Conservation (phyloP, 1,284 basidiomycete species). For the Gastroboletus turbinatus region DNA sequence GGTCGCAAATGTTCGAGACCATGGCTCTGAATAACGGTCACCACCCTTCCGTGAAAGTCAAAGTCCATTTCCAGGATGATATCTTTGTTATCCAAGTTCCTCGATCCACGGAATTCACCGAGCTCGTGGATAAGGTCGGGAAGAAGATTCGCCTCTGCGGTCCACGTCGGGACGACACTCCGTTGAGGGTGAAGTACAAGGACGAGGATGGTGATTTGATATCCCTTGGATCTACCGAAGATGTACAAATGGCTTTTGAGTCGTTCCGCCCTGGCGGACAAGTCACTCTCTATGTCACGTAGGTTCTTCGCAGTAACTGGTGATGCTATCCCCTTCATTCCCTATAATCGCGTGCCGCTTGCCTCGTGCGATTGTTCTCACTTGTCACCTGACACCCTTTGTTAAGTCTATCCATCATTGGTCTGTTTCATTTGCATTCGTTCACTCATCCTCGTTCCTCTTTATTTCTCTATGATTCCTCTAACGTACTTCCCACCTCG, state of each 20-base stretch:
- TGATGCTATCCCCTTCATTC: conserved; percentile 3
- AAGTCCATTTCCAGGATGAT: conserved; percentile 87
- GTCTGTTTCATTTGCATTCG: conserved; percentile 23
- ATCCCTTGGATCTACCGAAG: conserved; percentile 82
- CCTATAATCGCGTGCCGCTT: conserved; percentile 3
- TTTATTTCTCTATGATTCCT: conserved; percentile 12
- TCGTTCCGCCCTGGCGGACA: conserved; percentile 69
- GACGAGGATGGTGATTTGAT: conserved; percentile 93
- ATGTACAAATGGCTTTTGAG: conserved; percentile 89
- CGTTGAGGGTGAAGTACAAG: conserved; percentile 82
- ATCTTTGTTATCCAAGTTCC: conserved; percentile 91
- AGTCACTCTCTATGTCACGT: conserved; percentile 75
- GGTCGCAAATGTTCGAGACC: conserved; percentile 52
- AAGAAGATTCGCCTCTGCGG: conserved; percentile 91
- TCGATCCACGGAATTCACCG: conserved; percentile 70
- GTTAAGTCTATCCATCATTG: conserved; percentile 15
- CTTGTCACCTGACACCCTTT: conserved; percentile 12
- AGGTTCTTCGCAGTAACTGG: conserved; percentile 15
- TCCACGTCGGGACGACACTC: conserved; percentile 68
- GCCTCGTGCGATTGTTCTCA: conserved; percentile 21
- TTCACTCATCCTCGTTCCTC: conserved; percentile 15
- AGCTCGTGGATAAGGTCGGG: conserved; percentile 86
- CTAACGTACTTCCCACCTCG: conserved; percentile 16
- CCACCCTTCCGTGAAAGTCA: conserved; percentile 69
- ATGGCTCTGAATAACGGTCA: conserved; percentile 32